phyloP scores from a whole-genome alignment of 2,329 filamentous ascomycete genomes.

The Ophiocordyceps robertsii region DNA sequence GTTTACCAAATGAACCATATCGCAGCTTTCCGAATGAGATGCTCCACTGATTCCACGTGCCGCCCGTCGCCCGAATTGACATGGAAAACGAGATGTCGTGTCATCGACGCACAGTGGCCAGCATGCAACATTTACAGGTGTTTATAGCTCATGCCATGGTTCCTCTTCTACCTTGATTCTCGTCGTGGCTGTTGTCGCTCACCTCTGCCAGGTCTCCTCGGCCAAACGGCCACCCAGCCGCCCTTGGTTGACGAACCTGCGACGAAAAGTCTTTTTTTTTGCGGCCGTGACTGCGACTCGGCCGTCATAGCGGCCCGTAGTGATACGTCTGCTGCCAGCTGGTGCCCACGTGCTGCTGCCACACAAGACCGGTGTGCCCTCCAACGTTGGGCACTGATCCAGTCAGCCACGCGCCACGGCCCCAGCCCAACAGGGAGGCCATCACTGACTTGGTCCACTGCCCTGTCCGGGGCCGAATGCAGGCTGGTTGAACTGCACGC shows the following conservation, averaged over 20 bases:
- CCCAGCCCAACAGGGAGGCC: conserved; percentile 2
- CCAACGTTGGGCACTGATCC: conserved; percentile 44
- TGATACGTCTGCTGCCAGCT: conserved; percentile 55
- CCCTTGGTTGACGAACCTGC: conserved; percentile 27
- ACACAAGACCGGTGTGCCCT: conserved; percentile 43
- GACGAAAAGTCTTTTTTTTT: conserved; percentile 33
- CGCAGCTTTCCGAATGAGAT: conserved; percentile 5
- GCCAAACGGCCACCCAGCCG: conserved; percentile 20
- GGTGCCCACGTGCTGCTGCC: conserved; percentile 51
- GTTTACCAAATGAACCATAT: conserved; percentile 6
- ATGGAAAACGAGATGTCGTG: conserved; percentile 10
- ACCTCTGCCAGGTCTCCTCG: conserved; percentile 18
- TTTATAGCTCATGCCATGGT: conserved; percentile 4
- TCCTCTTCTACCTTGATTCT: conserved; percentile 25
- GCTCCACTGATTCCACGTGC: conserved; percentile 2
- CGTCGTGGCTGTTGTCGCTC: conserved; percentile 24
- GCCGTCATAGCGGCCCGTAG: conserved; percentile 42
- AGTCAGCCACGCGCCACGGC: conserved; percentile 20
- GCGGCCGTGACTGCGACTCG: conserved; percentile 41
- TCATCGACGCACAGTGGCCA: conserved; percentile 9
- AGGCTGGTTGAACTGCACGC: conserved; percentile 61
- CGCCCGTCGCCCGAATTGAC: conserved; percentile 6
- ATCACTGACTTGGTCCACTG: conserved; percentile 54
- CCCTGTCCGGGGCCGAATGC: conserved; percentile 58
- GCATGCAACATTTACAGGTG: conserved; percentile 5